These are phyloP conservation scores for Cyclotella cryptica DNA, from an alignment of 108 stramenopile genomes.

Conservation along the genomic window DNA sequence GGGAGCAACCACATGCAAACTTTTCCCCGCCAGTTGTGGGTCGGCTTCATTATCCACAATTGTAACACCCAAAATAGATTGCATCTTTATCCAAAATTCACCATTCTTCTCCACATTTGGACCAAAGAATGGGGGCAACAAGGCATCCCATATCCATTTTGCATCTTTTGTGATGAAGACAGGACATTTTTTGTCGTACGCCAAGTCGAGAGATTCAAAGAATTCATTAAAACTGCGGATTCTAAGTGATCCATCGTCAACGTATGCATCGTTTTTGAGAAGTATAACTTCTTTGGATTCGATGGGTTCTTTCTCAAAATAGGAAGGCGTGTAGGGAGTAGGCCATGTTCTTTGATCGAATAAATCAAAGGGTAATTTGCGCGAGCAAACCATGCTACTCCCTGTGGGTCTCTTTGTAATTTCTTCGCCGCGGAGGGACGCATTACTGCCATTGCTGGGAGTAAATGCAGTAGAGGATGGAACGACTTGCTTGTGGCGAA, in stretches of 20 bases:
- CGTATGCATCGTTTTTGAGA: background rate
- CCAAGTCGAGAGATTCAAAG: slow-evolving; percentile 1
- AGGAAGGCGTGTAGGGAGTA: slow-evolving; percentile 10
- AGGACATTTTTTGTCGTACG: slow-evolving; percentile 7
- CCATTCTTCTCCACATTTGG: background rate
- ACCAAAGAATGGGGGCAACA: background rate
- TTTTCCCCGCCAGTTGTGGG: background rate
- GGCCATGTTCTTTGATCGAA: background rate
- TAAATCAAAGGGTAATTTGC: background rate
- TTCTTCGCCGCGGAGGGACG: no score
- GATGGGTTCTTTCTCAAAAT: background rate
- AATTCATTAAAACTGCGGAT: background rate
- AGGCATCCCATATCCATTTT: background rate
- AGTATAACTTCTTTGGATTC: background rate
- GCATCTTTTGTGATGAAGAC: slow-evolving; percentile 6
- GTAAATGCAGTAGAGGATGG: no score
- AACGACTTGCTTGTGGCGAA: no score
- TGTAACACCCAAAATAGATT: background rate
- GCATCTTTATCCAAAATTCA: background rate
- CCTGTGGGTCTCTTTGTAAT: no score
- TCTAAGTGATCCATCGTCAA: background rate
- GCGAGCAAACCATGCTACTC: background rate
- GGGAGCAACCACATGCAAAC: background rate
- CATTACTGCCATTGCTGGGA: no score
- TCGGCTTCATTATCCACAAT: background rate